A percentile compares a stretch with the other conserved stretches of the same genome.
Evolutionary conservation across 2,329 filamentous ascomycete genomes (phyloP).

Genomic region (Blastomyces percursus): DNA sequence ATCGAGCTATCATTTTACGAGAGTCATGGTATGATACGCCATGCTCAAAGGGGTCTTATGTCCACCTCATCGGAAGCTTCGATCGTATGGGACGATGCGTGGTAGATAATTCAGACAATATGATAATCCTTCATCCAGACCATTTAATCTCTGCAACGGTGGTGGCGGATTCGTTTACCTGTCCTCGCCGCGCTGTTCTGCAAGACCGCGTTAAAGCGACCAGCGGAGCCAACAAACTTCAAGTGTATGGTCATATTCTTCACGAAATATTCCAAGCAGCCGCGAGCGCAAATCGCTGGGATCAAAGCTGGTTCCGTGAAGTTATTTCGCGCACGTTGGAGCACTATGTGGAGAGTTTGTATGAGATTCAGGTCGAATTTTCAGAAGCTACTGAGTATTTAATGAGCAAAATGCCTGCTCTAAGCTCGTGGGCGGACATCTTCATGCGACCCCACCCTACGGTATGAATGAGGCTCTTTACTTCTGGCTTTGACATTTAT

Average conservation of each 20-base stretch:
- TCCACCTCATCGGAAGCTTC: constrained; percentile 79
- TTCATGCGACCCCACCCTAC: constrained; percentile 66
- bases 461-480: constrained; percentile 34
- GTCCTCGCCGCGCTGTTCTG: constrained; percentile 78
- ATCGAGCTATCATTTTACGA: constrained; percentile 62
- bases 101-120: constrained; percentile 69
- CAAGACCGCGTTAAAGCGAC: constrained; percentile 93
- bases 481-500: not conserved
- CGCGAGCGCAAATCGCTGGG: constrained; percentile 73
- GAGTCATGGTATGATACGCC: constrained; percentile 80
- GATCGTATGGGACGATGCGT: constrained; percentile 59
- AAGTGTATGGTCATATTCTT: constrained; percentile 85
- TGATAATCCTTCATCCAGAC: constrained; percentile 87
- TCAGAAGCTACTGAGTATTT: constrained; percentile 67
- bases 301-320: constrained; percentile 51
- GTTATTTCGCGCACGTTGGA: constrained; percentile 60
- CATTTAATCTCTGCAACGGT: constrained; percentile 91
- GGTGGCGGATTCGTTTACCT: constrained; percentile 91
- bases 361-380: constrained; percentile 69
- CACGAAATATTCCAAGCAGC: constrained; percentile 95
- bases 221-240: constrained; percentile 62
- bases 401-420: constrained; percentile 66
- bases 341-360: constrained; percentile 77
- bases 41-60: constrained; percentile 60
- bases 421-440: constrained; percentile 70